Evolutionary conservation across 163 green algal genomes (phyloP).

Genomic region (Scenedesmus sp.): DNA sequence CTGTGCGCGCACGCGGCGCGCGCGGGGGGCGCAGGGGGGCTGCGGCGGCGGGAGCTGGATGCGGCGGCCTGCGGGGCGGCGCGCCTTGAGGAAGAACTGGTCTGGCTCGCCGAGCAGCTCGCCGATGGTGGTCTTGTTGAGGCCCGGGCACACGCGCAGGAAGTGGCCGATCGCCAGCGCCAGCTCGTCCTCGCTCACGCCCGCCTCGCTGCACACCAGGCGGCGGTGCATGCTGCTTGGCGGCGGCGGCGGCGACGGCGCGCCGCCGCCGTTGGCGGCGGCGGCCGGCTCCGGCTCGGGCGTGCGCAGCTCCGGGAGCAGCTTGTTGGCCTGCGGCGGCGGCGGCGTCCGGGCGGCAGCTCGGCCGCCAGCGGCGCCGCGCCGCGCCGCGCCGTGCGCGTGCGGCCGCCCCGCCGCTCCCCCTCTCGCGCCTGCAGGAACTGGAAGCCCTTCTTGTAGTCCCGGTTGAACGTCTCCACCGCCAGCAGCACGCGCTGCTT

Average conservation of each 20-base stretch:
- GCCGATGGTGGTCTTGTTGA: conserved; percentile 87
- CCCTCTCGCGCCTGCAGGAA: conserved; percentile 62
- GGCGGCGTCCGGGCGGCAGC: not conserved
- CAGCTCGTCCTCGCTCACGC: conserved; percentile 45
- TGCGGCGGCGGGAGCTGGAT: too few species aligned
- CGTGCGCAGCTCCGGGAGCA: conserved; percentile 46
- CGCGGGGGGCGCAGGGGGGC: too few species aligned
- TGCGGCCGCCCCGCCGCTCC: too few species aligned
- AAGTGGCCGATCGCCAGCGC: conserved; percentile 70
- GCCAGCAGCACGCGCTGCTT: conserved; percentile 86
- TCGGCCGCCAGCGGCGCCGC: not conserved
- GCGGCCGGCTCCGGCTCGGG: not conserved
- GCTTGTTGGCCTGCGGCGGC: conserved; percentile 51
- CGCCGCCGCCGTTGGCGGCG: not conserved
- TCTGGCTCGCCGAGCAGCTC: conserved; percentile 86
- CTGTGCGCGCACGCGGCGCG: too few species aligned
- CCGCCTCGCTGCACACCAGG: not conserved
- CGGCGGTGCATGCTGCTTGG: not conserved
- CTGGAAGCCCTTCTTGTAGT: conserved; percentile 93
- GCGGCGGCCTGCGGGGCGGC: too few species aligned
- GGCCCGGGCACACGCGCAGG: conserved; percentile 75
- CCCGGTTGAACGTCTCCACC: conserved; percentile 96
- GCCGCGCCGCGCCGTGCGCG: too few species aligned
- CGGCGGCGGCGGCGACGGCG: not conserved
- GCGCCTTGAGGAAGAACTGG: conserved; percentile 67